Evolutionary conservation across 768 basidiomycete species (phyloP).

Genomic region (Lentinula guzmanii): DNA sequence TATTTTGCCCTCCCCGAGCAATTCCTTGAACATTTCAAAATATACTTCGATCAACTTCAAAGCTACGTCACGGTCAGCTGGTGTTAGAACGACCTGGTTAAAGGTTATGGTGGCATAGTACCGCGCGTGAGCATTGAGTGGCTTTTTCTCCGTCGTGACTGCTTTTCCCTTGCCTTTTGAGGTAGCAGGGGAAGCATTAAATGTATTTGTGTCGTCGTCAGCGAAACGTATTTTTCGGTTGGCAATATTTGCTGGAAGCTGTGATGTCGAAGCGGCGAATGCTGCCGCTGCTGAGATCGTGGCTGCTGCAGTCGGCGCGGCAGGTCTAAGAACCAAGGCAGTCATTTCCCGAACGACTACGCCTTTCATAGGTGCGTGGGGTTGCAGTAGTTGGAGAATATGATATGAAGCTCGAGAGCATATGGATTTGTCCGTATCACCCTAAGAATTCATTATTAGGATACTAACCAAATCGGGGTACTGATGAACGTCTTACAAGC

Average conservation of each 20-base stretch:
- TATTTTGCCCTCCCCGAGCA: constrained; percentile 58
- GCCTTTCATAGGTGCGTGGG: constrained; percentile 89
- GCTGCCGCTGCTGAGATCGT: constrained; percentile 11
- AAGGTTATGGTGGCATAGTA: constrained; percentile 94
- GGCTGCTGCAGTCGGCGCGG: constrained; percentile 25
- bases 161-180: constrained; percentile 7
- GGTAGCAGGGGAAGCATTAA: not conserved
- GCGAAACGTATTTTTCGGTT: constrained; percentile 8
- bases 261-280: constrained; percentile 16
- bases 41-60: constrained; percentile 80
- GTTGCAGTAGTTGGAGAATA: constrained; percentile 81
- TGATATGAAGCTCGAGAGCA: constrained; percentile 89
- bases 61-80: constrained; percentile 67
- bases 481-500: constrained; percentile 46
- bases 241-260: constrained; percentile 17
- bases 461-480: not conserved
- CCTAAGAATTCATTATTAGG: constrained; percentile 34
- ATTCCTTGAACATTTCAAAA: constrained; percentile 89
- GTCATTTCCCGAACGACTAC: constrained; percentile 86
- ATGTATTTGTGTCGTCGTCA: not conserved
- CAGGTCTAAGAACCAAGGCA: constrained; percentile 67
- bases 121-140: constrained; percentile 63
- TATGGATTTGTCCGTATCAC: constrained; percentile 82
- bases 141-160: constrained; percentile 26
- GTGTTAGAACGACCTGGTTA: constrained; percentile 80